These are phyloP conservation scores for Daldinia eschscholtzii DNA, from an alignment of 2,329 filamentous ascomycete genomes.

Conservation along the genomic window DNA sequence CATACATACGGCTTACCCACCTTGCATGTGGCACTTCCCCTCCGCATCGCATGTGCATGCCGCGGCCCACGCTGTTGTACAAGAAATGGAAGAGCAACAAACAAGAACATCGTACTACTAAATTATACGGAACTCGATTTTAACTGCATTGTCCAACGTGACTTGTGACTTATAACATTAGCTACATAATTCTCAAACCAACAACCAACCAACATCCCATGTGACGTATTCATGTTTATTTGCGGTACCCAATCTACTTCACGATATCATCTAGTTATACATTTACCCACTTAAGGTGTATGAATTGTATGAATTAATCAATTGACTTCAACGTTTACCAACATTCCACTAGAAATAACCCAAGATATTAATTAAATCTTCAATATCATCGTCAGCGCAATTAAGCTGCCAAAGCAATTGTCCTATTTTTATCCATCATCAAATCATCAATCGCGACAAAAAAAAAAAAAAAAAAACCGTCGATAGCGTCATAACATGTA, in stretches of 20 bases:
- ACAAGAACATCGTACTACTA: neutral
- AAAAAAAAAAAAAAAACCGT: neutral
- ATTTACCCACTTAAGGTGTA: no score
- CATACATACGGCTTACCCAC: neutral
- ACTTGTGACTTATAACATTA: neutral
- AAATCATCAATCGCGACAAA: neutral
- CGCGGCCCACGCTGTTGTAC: neutral
- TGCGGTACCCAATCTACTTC: neutral
- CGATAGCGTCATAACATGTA: constrained; percentile 7
- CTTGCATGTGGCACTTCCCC: neutral
- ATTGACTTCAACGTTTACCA: neutral
- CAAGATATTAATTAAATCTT: neutral
- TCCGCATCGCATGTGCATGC: constrained; percentile 4
- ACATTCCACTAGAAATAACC: constrained; percentile 4
- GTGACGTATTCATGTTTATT: neutral
- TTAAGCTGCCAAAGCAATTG: neutral
- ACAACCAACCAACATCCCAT: neutral
- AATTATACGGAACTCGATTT: neutral
- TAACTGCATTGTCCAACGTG: neutral
- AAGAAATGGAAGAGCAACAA: neutral
- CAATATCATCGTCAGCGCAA: neutral
- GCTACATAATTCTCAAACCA: neutral
- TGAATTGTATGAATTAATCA: neutral
- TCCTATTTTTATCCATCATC: constrained; percentile 2
- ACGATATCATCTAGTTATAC: neutral